Percentiles rank a stretch among this genome's conserved stretches.
These are phyloP conservation scores for Petunia hybrid DNA, from an alignment of 305 asterid species.

Conservation along the genomic window DNA sequence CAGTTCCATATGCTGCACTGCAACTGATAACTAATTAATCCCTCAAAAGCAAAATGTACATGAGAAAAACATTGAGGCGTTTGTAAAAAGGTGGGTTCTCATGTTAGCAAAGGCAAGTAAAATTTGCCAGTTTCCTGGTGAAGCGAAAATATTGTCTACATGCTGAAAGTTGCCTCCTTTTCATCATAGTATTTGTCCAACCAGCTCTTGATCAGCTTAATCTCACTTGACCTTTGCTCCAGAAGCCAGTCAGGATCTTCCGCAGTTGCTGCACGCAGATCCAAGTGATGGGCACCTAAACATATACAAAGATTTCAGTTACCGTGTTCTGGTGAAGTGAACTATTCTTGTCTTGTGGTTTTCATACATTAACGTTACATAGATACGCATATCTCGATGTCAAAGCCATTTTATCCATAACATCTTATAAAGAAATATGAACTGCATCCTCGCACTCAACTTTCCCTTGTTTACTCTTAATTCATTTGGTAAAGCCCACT, in stretches of 20 bases:
- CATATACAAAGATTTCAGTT: conserved; percentile 5
- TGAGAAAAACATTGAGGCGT: not conserved
- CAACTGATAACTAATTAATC: not conserved
- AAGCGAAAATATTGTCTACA: conserved; percentile 33
- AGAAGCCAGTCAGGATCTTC: conserved; percentile 89
- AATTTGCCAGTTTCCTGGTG: not conserved
- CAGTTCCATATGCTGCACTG: conserved; percentile 4
- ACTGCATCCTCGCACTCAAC: not conserved
- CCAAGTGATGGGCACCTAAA: conserved; percentile 92
- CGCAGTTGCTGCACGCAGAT: conserved; percentile 75
- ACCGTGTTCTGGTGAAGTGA: not conserved
- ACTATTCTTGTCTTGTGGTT: not conserved
- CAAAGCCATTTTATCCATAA: not conserved
- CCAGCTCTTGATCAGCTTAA: conserved; percentile 70
- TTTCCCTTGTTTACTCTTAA: not conserved
- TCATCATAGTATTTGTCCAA: conserved; percentile 57
- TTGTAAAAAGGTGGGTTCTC: not conserved
- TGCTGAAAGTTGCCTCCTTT: conserved; percentile 45
- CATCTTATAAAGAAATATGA: conserved; percentile 1
- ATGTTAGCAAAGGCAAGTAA: not conserved
- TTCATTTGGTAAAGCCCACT: not conserved
- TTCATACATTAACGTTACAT: not conserved
- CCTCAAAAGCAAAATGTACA: not conserved
- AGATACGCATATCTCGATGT: not conserved
- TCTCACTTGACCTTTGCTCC: conserved; percentile 72